Conservation (phyloP, 2,329 filamentous ascomycete species). For the Colletotrichum sp. region DNA sequence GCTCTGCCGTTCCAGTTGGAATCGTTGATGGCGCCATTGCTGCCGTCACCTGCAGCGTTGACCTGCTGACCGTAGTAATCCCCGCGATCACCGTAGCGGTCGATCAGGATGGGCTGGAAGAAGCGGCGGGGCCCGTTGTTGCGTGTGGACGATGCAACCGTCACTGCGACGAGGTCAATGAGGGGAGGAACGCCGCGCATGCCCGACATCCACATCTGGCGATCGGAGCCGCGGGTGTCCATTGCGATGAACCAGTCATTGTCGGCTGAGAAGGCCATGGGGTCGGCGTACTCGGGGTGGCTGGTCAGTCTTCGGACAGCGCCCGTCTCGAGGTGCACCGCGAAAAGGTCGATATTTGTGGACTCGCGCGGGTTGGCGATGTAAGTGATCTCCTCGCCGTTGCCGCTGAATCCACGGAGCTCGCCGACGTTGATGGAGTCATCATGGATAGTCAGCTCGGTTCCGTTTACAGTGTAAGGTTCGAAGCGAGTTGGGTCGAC, state of each 20-base stretch:
- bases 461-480: conserved; percentile 27
- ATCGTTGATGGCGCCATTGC: conserved; percentile 45
- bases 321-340: conserved; percentile 43
- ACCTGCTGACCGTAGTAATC: conserved; percentile 48
- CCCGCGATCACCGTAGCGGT: conserved; percentile 47
- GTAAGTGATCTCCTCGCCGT: conserved; percentile 45
- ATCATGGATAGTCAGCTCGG: conserved; percentile 32
- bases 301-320: conserved; percentile 44
- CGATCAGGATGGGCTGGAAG: conserved; percentile 50
- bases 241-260: conserved; percentile 46
- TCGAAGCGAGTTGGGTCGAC: conserved; percentile 25
- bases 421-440: conserved; percentile 44
- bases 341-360: conserved; percentile 50
- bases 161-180: conserved; percentile 37
- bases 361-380: conserved; percentile 44
- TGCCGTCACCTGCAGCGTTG: conserved; percentile 41
- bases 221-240: conserved; percentile 46
- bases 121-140: conserved; percentile 52
- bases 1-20: conserved; percentile 53
- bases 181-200: conserved; percentile 48
- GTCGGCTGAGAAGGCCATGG: conserved; percentile 45
- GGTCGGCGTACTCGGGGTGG: conserved; percentile 50
- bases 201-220: conserved; percentile 44
- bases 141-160: conserved; percentile 41
- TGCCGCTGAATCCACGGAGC: conserved; percentile 48